These are phyloP conservation scores for Trichoderma semiorbis DNA, from an alignment of 2,329 filamentous ascomycete species.

Conservation along the genomic window DNA sequence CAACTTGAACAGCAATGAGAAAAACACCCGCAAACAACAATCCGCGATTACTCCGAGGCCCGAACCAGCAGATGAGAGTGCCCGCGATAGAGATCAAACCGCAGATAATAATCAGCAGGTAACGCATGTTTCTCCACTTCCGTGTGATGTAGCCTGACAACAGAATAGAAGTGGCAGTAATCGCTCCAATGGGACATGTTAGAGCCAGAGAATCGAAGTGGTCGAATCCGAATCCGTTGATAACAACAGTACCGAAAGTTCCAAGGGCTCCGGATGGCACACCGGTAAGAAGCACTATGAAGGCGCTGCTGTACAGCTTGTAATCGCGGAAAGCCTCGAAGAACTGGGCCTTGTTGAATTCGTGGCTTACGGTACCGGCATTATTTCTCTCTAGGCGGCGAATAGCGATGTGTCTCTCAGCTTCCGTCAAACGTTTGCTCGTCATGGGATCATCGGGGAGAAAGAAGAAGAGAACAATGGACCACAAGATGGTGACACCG, in stretches of 20 bases:
- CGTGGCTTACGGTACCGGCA: background rate
- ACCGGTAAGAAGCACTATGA: conserved; percentile 3
- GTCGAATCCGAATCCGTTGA: background rate
- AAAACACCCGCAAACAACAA: background rate
- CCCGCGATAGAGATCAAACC: background rate
- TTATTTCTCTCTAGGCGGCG: background rate
- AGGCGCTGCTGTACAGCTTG: background rate
- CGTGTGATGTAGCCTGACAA: background rate
- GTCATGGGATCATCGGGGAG: background rate
- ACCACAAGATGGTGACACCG: background rate
- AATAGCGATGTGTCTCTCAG: background rate
- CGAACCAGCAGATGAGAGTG: background rate
- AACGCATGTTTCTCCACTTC: background rate
- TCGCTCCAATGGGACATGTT: conserved; percentile 1
- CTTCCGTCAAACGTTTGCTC: background rate
- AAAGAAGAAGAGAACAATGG: background rate
- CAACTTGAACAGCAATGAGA: background rate
- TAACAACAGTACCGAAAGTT: background rate
- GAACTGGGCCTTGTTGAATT: background rate
- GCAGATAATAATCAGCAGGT: background rate
- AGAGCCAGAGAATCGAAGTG: background rate
- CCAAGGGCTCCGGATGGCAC: background rate
- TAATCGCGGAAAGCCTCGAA: conserved; percentile 7
- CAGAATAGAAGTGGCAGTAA: background rate
- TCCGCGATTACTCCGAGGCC: background rate